Conservation (phyloP, 2,329 filamentous ascomycete genomes). For the Aureobasidium namibiae region DNA sequence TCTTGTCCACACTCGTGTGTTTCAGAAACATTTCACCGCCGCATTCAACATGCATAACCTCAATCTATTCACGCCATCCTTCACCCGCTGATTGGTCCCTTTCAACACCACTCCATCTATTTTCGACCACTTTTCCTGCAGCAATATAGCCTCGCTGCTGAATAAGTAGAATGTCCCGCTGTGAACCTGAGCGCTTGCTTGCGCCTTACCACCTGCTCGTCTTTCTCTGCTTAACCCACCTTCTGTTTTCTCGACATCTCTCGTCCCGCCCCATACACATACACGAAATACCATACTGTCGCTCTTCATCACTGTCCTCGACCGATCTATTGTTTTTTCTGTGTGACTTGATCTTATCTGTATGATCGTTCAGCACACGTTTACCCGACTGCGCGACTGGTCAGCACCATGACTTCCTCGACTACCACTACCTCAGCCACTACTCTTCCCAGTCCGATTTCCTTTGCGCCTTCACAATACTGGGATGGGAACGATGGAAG, state of each 20-base stretch:
- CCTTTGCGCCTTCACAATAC: conserved; percentile 11
- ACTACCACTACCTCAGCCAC: background rate
- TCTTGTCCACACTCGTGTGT: background rate
- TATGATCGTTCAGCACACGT: background rate
- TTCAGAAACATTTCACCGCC: conserved; percentile 3
- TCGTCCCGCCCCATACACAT: background rate
- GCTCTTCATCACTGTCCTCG: background rate
- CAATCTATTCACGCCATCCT: conserved; percentile 7
- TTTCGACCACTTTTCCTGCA: background rate
- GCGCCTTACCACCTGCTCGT: background rate
- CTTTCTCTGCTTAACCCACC: background rate
- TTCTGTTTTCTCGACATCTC: background rate
- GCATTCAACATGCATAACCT: background rate
- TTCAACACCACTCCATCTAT: background rate
- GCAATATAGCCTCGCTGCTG: background rate
- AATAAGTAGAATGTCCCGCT: background rate
- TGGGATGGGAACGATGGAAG: conserved; percentile 20
- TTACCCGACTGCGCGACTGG: background rate
- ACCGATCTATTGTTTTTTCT: background rate
- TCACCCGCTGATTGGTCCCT: conserved; percentile 1
- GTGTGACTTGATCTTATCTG: background rate
- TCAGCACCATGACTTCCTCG: background rate
- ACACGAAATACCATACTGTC: background rate
- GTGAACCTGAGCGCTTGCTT: background rate
- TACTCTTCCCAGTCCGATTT: background rate